Base-by-base conservation (phyloP, 78 protist species). In the Dictyostelium purpureum region DNA sequence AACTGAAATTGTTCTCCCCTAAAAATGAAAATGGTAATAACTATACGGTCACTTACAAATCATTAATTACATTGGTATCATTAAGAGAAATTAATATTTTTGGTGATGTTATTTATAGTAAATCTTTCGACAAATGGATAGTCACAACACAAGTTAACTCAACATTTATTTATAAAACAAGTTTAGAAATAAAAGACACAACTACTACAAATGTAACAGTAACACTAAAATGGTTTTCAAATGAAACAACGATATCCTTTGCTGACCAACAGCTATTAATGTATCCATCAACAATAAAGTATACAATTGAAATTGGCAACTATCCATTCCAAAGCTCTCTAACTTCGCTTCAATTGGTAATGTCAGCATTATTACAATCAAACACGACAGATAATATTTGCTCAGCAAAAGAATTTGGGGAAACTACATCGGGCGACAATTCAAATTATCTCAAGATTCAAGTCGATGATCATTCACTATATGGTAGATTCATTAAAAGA, bases 401-500 rank as follows among this genome's bases (percentile, higher is more conserved):
- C 24, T 26, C 63, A 11, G 33, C 31, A 10, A 49, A 11, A 16
- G 33, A 24, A 26, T 24, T 47, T 77, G 56, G 56, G 4, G 37
- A 35, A 35, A 37, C 42, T n/a, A 19, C 35, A 28, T 49, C 52
- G 10, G 19, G 28, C 0, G 77, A 69, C 14, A 56, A 56, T 24
- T 56, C 65, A 56, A 14, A 51, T 11, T 80, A 69, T 12, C 6
- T 80, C 1, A 28, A 69, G 40, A 49, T 80, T 28, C 26, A 80
- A 40, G 37, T 80, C 63, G 54, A 49, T 69, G 28, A 18, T 1
- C n/a, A 49, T 19, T n/a, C 67, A 31, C 24, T 79, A 0, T 79
- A 21, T 79, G 76, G 63, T 9, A 79, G 88, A 66, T 79, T 61
- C 38, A 80, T 80, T 37, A 65, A 52, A 19, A 40, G 70, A n/a